Percentiles rank a stretch among this genome's conserved stretches.
These are phyloP conservation scores for Haematococcus lacustris DNA, from an alignment of 139 green algal genomes.

Conservation along the genomic window DNA sequence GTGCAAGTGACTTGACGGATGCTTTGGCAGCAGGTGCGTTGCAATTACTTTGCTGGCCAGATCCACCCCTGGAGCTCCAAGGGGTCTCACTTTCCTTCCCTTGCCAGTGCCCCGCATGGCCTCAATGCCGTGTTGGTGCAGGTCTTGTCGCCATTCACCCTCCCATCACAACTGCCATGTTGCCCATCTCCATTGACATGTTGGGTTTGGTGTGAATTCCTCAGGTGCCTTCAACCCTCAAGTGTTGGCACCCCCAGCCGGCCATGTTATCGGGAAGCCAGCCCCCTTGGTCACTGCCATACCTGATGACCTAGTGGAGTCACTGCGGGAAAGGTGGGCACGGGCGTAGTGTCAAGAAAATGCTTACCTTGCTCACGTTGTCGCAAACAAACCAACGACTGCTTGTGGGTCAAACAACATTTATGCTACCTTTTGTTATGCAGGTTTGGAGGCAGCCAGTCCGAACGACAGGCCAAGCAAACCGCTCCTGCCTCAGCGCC, in stretches of 20 bases:
- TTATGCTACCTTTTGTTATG: background rate
- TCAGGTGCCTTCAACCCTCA: background rate
- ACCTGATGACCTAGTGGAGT: constrained; percentile 39
- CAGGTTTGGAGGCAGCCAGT: background rate
- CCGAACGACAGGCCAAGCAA: background rate
- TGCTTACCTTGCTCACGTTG: background rate
- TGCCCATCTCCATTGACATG: background rate
- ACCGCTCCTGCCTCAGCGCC: too few relatives aligned
- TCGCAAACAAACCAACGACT: background rate
- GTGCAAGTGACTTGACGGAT: constrained; percentile 30
- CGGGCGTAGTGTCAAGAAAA: background rate
- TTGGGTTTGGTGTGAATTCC: background rate
- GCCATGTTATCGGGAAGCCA: constrained; percentile 62
- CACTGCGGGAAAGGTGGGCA: constrained; percentile 27
- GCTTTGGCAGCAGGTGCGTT: constrained; percentile 30
- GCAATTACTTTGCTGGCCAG: too few relatives aligned
- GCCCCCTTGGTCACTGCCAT: constrained; percentile 49
- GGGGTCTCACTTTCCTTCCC: background rate
- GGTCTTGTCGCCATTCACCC: background rate
- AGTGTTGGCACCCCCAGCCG: constrained; percentile 17
- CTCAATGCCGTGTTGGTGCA: background rate
- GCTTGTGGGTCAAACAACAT: background rate
- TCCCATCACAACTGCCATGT: background rate
- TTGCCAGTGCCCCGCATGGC: too few relatives aligned
- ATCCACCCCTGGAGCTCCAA: constrained; percentile 2